Evolutionary conservation across 371 early-diverging fungal species (phyloP), one percentile per base, ranked within the genome.

Genomic region (Gilbertella persicaria): DNA sequence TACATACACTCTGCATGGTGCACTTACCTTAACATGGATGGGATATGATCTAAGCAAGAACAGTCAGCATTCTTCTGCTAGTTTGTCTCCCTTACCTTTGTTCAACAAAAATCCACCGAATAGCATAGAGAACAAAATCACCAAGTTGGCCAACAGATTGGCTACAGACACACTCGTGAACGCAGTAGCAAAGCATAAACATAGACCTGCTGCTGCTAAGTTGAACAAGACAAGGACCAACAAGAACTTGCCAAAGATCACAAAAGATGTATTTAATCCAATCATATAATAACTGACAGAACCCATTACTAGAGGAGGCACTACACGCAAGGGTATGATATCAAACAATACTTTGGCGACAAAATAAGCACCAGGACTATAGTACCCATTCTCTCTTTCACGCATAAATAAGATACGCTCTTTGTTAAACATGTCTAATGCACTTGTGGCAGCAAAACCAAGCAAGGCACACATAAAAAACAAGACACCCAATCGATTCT

Each of bases 41-140:
- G 73, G 23, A 74, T 78, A 51, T 72, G 69, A 43, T 79, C 72
- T 74, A 56, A 8, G 19, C 3, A 30, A 25, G 47, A 44, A 54
- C 33, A 3, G 13, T 12, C 33, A 33, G 13, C 10, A 2, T 10
- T 33, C 13, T 33, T 10, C 2, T 2, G 8, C 10, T 33, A 5
- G 33, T 33, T 6, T 3, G 8, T 9, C 5, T 19, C n/a, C 2
- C 50, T 26, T 66, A 73, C 86, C 84, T 68, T 89, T 89, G 70
- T 94, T 94, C 35, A 96, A 70, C 37, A 96, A 66, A 20, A 94
- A 82, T 1, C 95, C 94, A 12, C 92, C 89, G 77, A 95, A 94
- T 20, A 95, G 64, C 88, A 95, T 92, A 29, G 88, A 86, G 58
- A 94, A 93, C 30, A 96, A 73, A 65, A 94, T 88, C 37, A 86